Percentiles rank a stretch among this genome's conserved stretches.
phyloP scores from a whole-genome alignment of 106 monocot species.

The Vanilla planifolia region DNA sequence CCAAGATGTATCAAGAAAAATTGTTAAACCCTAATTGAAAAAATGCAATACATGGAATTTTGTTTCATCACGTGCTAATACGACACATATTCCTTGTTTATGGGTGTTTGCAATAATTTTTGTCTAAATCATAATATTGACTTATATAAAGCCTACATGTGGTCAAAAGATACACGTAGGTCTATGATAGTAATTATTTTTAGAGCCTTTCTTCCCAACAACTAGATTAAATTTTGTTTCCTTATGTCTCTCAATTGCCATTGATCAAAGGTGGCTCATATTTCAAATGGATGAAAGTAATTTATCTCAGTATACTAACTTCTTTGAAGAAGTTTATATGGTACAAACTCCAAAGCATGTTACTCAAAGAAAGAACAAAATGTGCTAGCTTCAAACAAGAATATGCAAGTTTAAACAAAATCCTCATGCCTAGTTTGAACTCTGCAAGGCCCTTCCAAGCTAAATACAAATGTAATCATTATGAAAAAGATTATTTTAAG shows the following conservation, averaged over 20 bases:
- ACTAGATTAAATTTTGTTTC: background rate
- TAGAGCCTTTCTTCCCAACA: background rate
- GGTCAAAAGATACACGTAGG: too few species aligned
- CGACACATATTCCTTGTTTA: background rate
- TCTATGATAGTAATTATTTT: too few species aligned
- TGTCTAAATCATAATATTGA: background rate
- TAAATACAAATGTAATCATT: too few species aligned
- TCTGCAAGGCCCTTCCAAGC: too few species aligned
- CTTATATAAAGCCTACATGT: background rate
- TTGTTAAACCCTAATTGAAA: background rate
- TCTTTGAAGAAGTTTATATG: background rate
- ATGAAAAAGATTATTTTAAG: too few species aligned
- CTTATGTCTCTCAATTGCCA: background rate
- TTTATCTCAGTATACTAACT: background rate
- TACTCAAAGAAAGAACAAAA: background rate
- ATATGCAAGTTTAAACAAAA: background rate
- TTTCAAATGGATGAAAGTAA: background rate
- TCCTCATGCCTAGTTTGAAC: background rate
- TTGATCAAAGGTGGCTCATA: background rate
- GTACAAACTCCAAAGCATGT: background rate
- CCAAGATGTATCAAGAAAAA: too few species aligned
- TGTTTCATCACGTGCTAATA: background rate
- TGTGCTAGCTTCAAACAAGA: background rate
- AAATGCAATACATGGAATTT: background rate
- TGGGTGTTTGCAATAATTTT: background rate